A percentile compares a stretch with the other conserved stretches of the same genome.
These are phyloP conservation scores for Raddia guianensis DNA, from an alignment of 176 grass and related monocot species.

Conservation along the genomic window DNA sequence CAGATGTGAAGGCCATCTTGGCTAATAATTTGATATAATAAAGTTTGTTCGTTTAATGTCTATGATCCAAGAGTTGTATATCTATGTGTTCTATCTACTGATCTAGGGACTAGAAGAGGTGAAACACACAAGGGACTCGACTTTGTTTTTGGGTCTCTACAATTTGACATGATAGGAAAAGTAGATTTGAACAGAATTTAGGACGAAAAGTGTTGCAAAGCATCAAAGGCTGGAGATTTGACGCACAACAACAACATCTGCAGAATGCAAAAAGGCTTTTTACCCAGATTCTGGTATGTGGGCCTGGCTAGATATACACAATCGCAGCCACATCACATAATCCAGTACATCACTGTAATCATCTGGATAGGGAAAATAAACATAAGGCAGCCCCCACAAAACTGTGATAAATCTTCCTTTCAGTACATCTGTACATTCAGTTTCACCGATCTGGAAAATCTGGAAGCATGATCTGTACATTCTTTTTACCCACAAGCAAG, in stretches of 20 bases:
- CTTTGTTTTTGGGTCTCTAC: too few species aligned
- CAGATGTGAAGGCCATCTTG: too few species aligned
- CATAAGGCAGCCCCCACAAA: background rate
- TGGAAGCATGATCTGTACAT: too few species aligned
- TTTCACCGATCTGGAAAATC: background rate
- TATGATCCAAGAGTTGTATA: too few species aligned
- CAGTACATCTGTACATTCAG: background rate
- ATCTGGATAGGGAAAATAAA: too few species aligned
- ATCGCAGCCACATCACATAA: background rate
- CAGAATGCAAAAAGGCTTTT: background rate
- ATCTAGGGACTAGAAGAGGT: too few species aligned
- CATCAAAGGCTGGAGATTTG: background rate
- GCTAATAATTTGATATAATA: too few species aligned
- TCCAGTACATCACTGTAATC: background rate
- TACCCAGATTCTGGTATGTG: background rate
- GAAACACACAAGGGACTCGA: too few species aligned
- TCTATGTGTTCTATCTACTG: too few species aligned
- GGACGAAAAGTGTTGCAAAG: background rate
- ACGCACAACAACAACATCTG: background rate
- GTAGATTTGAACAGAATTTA: background rate
- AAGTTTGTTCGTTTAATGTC: too few species aligned
- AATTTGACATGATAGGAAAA: background rate
- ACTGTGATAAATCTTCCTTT: background rate
- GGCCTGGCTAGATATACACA: too few species aligned
- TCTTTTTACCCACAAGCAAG: background rate